Conservation (phyloP, 176 grass and related monocot genomes). For the Raddia distichophylla region DNA sequence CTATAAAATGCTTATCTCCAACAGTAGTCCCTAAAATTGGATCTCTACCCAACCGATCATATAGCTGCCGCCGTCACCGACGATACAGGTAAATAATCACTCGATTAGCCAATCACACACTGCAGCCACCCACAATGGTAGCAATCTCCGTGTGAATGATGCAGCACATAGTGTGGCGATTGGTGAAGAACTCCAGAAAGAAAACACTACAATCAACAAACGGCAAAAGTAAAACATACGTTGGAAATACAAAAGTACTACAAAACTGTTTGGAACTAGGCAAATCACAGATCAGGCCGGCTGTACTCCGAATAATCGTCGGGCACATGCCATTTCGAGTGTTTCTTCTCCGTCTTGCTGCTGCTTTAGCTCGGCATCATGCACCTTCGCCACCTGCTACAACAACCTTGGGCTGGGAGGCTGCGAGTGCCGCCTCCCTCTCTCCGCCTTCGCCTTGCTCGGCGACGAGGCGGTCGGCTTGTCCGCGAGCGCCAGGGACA, state of each 20-base stretch:
- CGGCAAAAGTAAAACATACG: not conserved
- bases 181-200: not conserved
- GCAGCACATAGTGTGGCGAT: not conserved
- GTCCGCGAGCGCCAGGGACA: conserved; percentile 38
- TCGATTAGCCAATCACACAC: conserved; percentile 56
- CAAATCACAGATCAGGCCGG: not conserved
- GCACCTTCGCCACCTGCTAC: not conserved
- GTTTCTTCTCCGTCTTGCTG: not conserved
- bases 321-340: not conserved
- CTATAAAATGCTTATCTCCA: too few species aligned
- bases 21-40: too few species aligned
- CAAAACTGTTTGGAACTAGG: not conserved
- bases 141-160: too few species aligned
- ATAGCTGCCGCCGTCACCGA: too few species aligned
- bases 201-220: not conserved
- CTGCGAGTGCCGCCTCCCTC: conserved; percentile 36
- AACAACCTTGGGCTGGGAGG: conserved; percentile 43
- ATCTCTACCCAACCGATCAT: too few species aligned
- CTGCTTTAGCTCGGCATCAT: too few species aligned
- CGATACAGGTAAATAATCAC: too few species aligned
- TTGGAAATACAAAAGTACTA: not conserved
- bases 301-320: not conserved
- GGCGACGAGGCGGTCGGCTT: conserved; percentile 25
- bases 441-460: conserved; percentile 27
- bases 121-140: conserved; percentile 3